Evolutionary conservation across 1,139 yeast genomes (phyloP), one percentile per base, ranked within the genome.

Genomic region (Debaryomyces psychrophilus): DNA sequence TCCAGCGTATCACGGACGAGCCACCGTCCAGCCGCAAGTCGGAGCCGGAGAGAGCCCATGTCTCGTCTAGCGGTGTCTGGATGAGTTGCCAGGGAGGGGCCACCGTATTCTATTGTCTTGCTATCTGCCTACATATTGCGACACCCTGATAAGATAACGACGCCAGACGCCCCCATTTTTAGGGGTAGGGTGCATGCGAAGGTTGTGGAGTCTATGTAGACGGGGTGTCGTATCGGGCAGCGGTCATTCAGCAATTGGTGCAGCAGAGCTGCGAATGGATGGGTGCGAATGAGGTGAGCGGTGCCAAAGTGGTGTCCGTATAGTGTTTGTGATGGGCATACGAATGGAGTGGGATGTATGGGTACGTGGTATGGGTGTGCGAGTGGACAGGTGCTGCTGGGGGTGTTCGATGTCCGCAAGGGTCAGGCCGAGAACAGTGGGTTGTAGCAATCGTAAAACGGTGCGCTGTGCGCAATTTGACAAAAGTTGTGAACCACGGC

Each of bases 101-200:
- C 17, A 33, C 36, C n/a, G 15, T 18, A 31, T 29, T 31, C 33
- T 8, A 27, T 28, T 38, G 33, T 27, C 25, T 38, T 38, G 41
- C 41, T 38, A 38, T 38, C 41, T 34, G 17, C 11, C 34, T 38
- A 38, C 41, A 38, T 38, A 18, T 12, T 27, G 26, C 35, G 41
- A 15, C 38, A 23, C n/a, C 29, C 28, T 25, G 38, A 35, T 35
- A 35, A 35, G 38, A 35, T 35, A 35, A 35, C 18, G 25, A 20
- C 9, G 23, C 17, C n/a, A 14, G 12, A n/a, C n/a, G n/a, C n/a
- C n/a, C n/a, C n/a, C n/a, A n/a, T n/a, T 38, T 18, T 38, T 38
- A 38, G 33, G 35, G 34, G 34, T 28, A 38, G 31, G 36, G 36
- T 33, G 36, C 25, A 17, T 33, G 20, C 18, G n/a, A 11, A 18